A percentile compares a stretch with the other conserved stretches of the same genome.
These are phyloP conservation scores for Grammothele lineata DNA, from an alignment of 768 basidiomycete genomes.

Conservation along the genomic window DNA sequence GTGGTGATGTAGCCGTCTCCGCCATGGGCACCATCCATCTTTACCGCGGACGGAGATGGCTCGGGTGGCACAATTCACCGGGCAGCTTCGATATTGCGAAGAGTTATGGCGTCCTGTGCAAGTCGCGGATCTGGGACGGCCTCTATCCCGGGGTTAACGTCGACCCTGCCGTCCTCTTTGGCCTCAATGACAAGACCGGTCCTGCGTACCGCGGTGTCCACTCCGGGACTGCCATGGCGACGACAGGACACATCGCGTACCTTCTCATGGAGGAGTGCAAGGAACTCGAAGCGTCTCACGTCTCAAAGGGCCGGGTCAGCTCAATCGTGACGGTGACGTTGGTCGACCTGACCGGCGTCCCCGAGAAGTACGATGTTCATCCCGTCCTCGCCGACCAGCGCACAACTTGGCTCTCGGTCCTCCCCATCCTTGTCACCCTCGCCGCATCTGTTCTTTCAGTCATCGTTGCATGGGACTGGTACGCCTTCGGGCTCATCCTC, in stretches of 20 bases:
- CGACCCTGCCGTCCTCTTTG: slow-evolving; percentile 1
- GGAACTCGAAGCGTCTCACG: neutral
- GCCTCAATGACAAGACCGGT: neutral
- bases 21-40: neutral
- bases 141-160: slow-evolving; percentile 2
- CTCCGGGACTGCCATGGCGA: neutral
- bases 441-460: neutral
- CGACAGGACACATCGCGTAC: slow-evolving; percentile 1
- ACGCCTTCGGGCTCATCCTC: slow-evolving; percentile 2
- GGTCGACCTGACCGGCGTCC: neutral
- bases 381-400: neutral
- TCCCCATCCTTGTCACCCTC: slow-evolving; percentile 1
- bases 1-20: slow-evolving; percentile 2
- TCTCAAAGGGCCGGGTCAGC: neutral
- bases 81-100: slow-evolving; percentile 7
- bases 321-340: neutral
- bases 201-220: slow-evolving; percentile 1
- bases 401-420: neutral
- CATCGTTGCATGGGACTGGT: slow-evolving; percentile 1
- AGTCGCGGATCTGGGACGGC: neutral
- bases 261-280: slow-evolving; percentile 2
- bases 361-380: too few species aligned
- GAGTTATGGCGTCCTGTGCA: neutral
- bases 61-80: slow-evolving; percentile 10
- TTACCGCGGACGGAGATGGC: slow-evolving; percentile 2